Evolutionary conservation across 2,329 filamentous ascomycete species (phyloP), one percentile per base, ranked within the genome.

Genomic region (Simplicillium aogashimaense): DNA sequence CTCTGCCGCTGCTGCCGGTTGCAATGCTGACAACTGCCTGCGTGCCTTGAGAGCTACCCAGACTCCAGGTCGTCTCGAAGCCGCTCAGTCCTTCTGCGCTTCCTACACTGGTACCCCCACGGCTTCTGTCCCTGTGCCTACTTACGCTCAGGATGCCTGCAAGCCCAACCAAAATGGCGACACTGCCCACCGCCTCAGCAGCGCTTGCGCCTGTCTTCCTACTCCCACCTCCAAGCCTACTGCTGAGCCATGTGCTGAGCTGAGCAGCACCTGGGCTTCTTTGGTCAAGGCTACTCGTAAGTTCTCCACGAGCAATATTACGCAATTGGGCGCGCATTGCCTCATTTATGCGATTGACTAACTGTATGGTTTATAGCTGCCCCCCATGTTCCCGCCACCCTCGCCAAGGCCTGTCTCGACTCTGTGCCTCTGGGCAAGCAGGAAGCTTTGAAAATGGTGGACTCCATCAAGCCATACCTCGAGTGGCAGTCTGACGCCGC

Each of bases 361-460:
- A 32, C 11, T 15, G 30, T 5, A 9, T 9, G 20, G 5, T 25
- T 15, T 32, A 32, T 15, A 32, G 30, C 30, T 32, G 15, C 13
- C 30, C 30, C 30, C 15, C 12, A 13, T 5, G 52, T 67, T 13
- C 54, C 60, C 32, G 64, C 64, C 3, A 47, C 45, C 16, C 42
- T 66, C 7, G 64, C 65, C 0, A 51, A 63, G 36, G 59, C 58
- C 15, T 68, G 65, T 43, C 53, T 68, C 36, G 59, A 59, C 38
- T 64, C 63, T 1, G 59, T 67, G 7, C 62, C 64, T 1, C 57
- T 67, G 14, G 42, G 58, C 36, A 63, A 64, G 50, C 49, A 55
- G 29, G 60, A 47, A 1, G 64, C 64, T 6, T 47, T 66, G 18
- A 54, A 57, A 38, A 59, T 64, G 28, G 53, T 67, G 28, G 56